Percentiles rank a stretch among this genome's conserved stretches.
phyloP scores from a whole-genome alignment of 1,139 yeast species.

The Geotrichum reessii region DNA sequence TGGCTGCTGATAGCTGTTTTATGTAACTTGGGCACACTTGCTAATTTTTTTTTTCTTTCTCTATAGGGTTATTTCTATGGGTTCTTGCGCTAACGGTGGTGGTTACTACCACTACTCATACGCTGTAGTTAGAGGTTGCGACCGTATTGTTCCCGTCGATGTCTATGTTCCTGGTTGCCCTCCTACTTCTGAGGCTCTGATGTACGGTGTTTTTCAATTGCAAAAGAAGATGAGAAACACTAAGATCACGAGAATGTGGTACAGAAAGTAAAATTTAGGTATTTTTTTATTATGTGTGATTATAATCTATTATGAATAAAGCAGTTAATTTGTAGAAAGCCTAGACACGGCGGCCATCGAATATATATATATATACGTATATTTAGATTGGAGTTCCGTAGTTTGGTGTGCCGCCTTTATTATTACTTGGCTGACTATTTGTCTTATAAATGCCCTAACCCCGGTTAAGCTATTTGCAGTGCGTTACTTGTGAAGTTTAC shows the following conservation, averaged over 20 bases:
- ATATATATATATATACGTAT: no score
- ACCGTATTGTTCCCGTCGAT: constrained; percentile 82
- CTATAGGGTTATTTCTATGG: constrained; percentile 76
- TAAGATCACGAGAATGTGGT: constrained; percentile 80
- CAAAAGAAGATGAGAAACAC: constrained; percentile 86
- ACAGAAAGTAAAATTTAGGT: constrained; percentile 48
- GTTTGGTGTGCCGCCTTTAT: background rate
- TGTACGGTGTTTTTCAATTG: constrained; percentile 84
- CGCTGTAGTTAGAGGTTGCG: constrained; percentile 87
- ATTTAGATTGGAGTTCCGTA: no score
- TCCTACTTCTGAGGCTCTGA: constrained; percentile 83
- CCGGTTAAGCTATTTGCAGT: no score
- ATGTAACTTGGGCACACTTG: background rate
- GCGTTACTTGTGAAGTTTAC: background rate
- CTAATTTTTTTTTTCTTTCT: constrained; percentile 32
- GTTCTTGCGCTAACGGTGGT: constrained; percentile 92
- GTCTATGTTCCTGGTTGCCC: constrained; percentile 93
- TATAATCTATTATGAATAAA: background rate
- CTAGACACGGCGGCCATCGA: background rate
- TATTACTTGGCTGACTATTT: background rate
- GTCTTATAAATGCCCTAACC: background rate
- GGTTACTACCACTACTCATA: constrained; percentile 90
- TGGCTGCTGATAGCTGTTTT: no score
- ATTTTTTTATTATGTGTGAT: background rate
- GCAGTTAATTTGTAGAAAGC: background rate